These are phyloP conservation scores for Candida ulmi DNA, from an alignment of 805 yeast genomes.

Conservation along the genomic window DNA sequence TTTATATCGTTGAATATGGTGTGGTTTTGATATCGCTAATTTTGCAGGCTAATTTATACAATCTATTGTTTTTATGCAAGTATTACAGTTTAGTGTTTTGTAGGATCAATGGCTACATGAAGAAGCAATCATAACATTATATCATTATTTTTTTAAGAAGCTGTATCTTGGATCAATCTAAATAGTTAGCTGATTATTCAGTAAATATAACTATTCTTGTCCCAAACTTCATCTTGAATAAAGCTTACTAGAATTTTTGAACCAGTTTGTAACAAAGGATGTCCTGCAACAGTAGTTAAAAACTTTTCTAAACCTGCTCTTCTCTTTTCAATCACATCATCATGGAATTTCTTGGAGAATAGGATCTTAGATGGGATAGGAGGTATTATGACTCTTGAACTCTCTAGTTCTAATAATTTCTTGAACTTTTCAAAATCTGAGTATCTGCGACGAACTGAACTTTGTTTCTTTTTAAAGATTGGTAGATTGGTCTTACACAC, in stretches of 20 bases:
- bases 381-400: constrained; percentile 78
- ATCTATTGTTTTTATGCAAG: too few relatives aligned
- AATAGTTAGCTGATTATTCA: too few relatives aligned
- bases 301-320: constrained; percentile 81
- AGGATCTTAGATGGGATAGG: constrained; percentile 82
- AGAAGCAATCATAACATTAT: too few relatives aligned
- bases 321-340: constrained; percentile 77
- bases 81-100: too few relatives aligned
- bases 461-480: constrained; percentile 58
- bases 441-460: constrained; percentile 78
- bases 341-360: constrained; percentile 66
- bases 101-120: too few relatives aligned
- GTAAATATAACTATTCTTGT: constrained; percentile 23
- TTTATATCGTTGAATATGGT: constrained; percentile 25
- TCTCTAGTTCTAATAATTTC: constrained; percentile 67
- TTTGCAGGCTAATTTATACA: too few relatives aligned
- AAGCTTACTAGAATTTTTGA: constrained; percentile 72
- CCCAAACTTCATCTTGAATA: constrained; percentile 85
- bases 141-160: too few relatives aligned
- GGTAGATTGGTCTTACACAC: constrained; percentile 90
- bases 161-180: too few relatives aligned
- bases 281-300: constrained; percentile 77
- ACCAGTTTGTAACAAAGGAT: constrained; percentile 88
- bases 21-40: too few relatives aligned
- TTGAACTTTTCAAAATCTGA: constrained; percentile 84